Conservation (phyloP, 805 yeast genomes). For the Suhomyces tanzawaensis region DNA sequence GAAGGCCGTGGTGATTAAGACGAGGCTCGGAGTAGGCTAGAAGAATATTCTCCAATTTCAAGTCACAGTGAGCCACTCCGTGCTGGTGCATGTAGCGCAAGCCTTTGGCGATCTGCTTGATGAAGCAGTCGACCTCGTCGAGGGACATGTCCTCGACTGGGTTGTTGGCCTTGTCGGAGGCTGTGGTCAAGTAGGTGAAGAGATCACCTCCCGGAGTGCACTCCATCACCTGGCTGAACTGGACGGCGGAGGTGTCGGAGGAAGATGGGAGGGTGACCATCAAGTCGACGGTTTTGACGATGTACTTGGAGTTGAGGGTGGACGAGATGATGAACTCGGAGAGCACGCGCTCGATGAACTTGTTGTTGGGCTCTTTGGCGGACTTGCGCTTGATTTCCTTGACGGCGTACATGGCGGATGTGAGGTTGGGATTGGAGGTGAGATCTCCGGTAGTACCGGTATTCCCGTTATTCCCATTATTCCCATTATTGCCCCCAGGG, state of each 20-base stretch:
- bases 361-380: slow-evolving; percentile 28
- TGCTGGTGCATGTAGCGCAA: slow-evolving; percentile 81
- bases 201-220: slow-evolving; percentile 38
- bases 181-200: slow-evolving; percentile 26
- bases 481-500: not conserved
- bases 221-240: slow-evolving; percentile 37
- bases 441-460: not conserved
- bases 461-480: too few species aligned
- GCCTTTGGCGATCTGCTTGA: slow-evolving; percentile 83
- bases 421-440: not conserved
- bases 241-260: slow-evolving; percentile 3
- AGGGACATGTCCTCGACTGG: slow-evolving; percentile 19
- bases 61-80: slow-evolving; percentile 92
- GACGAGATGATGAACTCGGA: slow-evolving; percentile 89
- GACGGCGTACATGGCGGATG: slow-evolving; percentile 24
- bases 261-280: slow-evolving; percentile 41
- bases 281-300: slow-evolving; percentile 74
- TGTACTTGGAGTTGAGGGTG: slow-evolving; percentile 71
- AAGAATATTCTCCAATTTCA: slow-evolving; percentile 84
- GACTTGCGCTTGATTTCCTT: slow-evolving; percentile 29
- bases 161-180: slow-evolving; percentile 5
- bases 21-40: slow-evolving; percentile 42
- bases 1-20: not conserved
- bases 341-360: slow-evolving; percentile 69
- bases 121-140: slow-evolving; percentile 81